phyloP scores from a whole-genome alignment of 257 asterid genomes.

The Striga asiatica region DNA sequence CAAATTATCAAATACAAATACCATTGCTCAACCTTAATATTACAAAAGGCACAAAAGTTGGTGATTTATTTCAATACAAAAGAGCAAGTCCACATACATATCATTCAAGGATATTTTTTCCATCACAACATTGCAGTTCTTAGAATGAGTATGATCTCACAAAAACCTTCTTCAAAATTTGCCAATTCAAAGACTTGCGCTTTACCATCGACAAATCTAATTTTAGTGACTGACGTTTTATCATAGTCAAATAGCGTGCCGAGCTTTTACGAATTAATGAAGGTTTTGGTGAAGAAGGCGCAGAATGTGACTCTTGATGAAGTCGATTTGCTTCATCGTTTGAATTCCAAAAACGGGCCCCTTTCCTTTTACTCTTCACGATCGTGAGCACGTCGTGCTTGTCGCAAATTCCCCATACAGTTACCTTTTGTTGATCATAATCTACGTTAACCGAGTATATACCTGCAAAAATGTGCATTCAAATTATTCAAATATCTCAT shows the following conservation, averaged over 20 bases:
- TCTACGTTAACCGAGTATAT: constrained; percentile 66
- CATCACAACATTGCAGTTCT: neutral
- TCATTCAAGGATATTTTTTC: neutral
- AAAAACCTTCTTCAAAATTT: constrained; percentile 43
- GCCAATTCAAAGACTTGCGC: constrained; percentile 23
- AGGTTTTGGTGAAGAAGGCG: constrained; percentile 25
- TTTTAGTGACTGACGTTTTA: constrained; percentile 35
- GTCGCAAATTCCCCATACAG: constrained; percentile 91
- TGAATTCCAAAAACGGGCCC: constrained; percentile 50
- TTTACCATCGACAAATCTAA: constrained; percentile 23
- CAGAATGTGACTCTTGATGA: constrained; percentile 17
- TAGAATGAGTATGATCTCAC: constrained; percentile 46
- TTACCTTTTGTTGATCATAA: constrained; percentile 50
- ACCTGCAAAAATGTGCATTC: constrained; percentile 22
- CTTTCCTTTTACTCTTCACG: constrained; percentile 52
- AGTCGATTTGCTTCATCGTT: constrained; percentile 28
- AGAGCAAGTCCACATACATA: neutral
- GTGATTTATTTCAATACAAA: too few species aligned
- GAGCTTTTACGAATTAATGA: constrained; percentile 2
- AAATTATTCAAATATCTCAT: neutral
- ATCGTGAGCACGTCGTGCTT: constrained; percentile 37
- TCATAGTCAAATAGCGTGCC: constrained; percentile 29
- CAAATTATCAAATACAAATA: too few species aligned
- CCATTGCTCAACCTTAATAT: too few species aligned
- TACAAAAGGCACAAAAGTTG: neutral